These are phyloP conservation scores for Vitis riparia DNA, from an alignment of 164 flowering plant genomes.

Conservation along the genomic window DNA sequence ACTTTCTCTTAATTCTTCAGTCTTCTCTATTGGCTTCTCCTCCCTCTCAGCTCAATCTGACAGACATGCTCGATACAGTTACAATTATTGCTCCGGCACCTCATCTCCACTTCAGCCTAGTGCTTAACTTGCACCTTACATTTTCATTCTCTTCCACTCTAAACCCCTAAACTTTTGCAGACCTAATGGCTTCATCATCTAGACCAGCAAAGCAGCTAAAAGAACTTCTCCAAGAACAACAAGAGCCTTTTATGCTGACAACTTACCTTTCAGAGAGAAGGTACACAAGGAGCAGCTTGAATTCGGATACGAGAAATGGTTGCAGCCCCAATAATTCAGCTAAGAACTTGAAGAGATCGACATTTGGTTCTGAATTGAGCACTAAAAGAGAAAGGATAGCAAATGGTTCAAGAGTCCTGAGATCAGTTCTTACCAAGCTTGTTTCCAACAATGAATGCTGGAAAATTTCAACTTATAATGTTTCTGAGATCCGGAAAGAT, in stretches of 20 bases:
- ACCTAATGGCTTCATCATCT: not conserved
- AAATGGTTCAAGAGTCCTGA: not conserved
- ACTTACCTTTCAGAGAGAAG: conserved; percentile 15
- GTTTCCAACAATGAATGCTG: not conserved
- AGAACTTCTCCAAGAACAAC: conserved; percentile 23
- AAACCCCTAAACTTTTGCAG: not conserved
- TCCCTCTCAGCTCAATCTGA: not conserved
- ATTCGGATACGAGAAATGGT: not conserved
- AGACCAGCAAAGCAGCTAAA: conserved; percentile 9
- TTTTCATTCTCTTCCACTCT: not conserved
- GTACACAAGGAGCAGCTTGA: not conserved
- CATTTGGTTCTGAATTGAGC: not conserved
- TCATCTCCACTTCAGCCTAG: not conserved
- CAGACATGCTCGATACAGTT: not conserved
- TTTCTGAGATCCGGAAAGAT: not conserved
- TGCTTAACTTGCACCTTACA: not conserved
- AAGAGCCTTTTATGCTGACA: conserved; percentile 14
- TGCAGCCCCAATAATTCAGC: not conserved
- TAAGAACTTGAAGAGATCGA: not conserved
- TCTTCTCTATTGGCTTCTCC: not conserved
- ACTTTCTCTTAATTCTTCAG: not conserved
- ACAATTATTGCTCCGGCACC: not conserved
- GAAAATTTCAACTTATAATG: not conserved
- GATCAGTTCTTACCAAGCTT: conserved; percentile 1
- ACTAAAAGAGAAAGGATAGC: not conserved